Conservation (phyloP, 768 basidiomycete species). For the Russula dissimulans region DNA sequence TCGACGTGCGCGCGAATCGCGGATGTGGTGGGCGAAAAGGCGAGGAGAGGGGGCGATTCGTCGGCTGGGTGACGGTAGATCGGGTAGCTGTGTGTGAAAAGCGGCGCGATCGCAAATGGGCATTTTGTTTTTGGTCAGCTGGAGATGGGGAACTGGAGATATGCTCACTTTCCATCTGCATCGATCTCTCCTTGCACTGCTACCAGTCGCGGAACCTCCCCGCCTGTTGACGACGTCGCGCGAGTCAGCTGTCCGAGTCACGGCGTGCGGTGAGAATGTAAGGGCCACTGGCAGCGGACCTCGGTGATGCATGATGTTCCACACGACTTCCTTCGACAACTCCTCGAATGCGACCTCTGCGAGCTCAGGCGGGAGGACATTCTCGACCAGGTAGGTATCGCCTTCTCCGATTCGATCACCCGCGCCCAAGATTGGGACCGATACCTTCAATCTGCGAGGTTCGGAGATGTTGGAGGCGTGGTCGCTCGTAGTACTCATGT, state of each 20-base stretch:
- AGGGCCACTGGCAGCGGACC: conserved; percentile 32
- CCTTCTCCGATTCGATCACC: conserved; percentile 51
- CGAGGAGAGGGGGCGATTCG: conserved; percentile 55
- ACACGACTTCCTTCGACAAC: conserved; percentile 55
- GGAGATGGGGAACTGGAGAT: neutral
- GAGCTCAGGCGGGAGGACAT: conserved; percentile 49
- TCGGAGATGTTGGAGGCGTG: no score
- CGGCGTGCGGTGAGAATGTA: neutral
- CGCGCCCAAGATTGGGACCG: neutral
- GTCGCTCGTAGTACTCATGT: no score
- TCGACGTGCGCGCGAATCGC: conserved; percentile 58
- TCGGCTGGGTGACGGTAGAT: conserved; percentile 80
- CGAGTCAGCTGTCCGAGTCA: neutral
- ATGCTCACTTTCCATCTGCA: conserved; percentile 38
- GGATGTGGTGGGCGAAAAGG: conserved; percentile 62
- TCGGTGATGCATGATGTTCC: conserved; percentile 67
- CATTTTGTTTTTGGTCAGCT: neutral
- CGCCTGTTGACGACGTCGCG: conserved; percentile 34
- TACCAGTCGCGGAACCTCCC: conserved; percentile 60
- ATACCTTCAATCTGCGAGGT: neutral
- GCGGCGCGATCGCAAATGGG: no score
- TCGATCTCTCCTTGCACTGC: conserved; percentile 52
- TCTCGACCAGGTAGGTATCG: conserved; percentile 51
- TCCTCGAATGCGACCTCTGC: conserved; percentile 48
- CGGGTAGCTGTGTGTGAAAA: conserved; percentile 42